Base-by-base conservation (phyloP, 345 rosid genomes). In the Citrus glauca region DNA sequence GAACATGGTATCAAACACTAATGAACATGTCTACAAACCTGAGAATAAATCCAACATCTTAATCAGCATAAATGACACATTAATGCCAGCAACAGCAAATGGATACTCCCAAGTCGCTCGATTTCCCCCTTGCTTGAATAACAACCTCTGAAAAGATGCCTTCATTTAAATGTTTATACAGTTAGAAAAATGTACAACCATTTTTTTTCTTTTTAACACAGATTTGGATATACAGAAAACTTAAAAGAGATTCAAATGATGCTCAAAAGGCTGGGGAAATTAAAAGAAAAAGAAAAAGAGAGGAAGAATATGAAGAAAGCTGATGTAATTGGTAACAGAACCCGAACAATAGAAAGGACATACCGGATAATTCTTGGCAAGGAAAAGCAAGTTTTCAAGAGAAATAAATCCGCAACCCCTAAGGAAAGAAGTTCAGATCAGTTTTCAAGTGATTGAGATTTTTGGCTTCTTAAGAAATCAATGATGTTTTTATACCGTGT, bases 91-190 rank as follows among this genome's bases (percentile, higher is more conserved):
- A 82, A 90, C 99, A 22, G 99, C 99, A 81, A 96, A 96, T 30
- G 98, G 98, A 77, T 96, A 96, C 82, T 96, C 98, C 99, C 99
- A 94, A 68, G 91, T 80, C 63, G 99, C 97, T 77, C 99, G 80
- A 32, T 83, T 76, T 25, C 98, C 99, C 63, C 86, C 91, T 90
- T 90, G 89, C 90, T 96, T 96, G 74, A 91, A 84, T 85, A 96
- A 89, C 82, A 96, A 90, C 91, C 95, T 92, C 88, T 85, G 95
- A 82, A 92, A 96, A 86, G 98, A 92, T 86, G 75, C 98, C 99
- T 96, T 90, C 93, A 87, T 88, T 83, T 84, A 88, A 77, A 81
- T 77, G 84, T 78, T 85, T 79, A 78, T 86, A 50, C 72, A 78
- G 88, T 88, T 80, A 90, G 88, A 88, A 82, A 79, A 61, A 75